phyloP scores from a whole-genome alignment of 2,329 filamentous ascomycete genomes.

The Metarhizium rileyi region DNA sequence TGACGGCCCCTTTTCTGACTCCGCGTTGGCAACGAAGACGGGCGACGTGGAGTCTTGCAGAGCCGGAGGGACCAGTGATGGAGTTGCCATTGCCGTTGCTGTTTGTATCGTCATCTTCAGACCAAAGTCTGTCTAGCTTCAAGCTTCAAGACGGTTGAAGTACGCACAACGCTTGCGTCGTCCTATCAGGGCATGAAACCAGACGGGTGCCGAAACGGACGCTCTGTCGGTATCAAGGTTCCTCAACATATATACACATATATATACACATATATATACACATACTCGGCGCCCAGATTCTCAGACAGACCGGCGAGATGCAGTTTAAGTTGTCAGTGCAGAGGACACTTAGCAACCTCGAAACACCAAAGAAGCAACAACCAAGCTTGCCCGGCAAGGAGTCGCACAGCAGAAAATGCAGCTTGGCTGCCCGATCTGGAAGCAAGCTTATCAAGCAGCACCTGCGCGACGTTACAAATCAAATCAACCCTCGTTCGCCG shows the following conservation, averaged over 20 bases:
- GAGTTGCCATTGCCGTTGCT: background rate
- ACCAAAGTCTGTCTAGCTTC: background rate
- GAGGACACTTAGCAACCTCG: no score
- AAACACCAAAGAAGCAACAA: background rate
- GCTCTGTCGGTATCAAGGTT: no score
- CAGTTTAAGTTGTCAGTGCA: no score
- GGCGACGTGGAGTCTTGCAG: background rate
- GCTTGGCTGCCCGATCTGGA: conserved; percentile 6
- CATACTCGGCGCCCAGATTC: no score
- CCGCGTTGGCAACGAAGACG: background rate
- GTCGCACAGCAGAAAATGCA: background rate
- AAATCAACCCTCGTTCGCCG: background rate
- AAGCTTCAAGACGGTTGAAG: no score
- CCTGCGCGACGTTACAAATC: background rate
- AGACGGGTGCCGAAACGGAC: no score
- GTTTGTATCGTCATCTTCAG: background rate
- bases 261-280: no score
- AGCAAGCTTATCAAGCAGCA: conserved; percentile 1
- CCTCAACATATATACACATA: no score
- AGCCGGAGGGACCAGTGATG: background rate
- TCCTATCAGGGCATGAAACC: no score
- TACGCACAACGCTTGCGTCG: no score
- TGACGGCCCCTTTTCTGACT: background rate
- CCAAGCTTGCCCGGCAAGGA: background rate
- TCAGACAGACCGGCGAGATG: no score